Conservation (phyloP, 2,329 filamentous ascomycete genomes). For the Proliferodiscus dingleyae region DNA sequence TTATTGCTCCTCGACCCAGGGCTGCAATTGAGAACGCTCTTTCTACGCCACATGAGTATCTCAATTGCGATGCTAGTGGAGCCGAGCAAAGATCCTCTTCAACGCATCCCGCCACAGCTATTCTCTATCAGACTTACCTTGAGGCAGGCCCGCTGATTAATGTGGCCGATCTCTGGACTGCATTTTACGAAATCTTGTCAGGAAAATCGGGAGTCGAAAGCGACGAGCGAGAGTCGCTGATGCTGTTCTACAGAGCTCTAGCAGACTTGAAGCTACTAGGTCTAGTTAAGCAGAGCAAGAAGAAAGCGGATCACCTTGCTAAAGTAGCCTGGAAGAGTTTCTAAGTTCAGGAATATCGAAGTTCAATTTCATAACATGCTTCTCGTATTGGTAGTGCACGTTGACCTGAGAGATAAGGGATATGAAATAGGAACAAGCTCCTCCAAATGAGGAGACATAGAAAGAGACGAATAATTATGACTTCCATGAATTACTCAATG, state of each 20-base stretch:
- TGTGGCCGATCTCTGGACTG: slow-evolving; percentile 72
- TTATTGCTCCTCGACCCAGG: slow-evolving; percentile 71
- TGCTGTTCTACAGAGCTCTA: slow-evolving; percentile 78
- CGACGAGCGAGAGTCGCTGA: slow-evolving; percentile 54
- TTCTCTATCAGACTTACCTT: slow-evolving; percentile 74
- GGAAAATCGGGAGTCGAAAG: slow-evolving; percentile 33
- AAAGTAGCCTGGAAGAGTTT: slow-evolving; percentile 80
- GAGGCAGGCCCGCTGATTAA: slow-evolving; percentile 76
- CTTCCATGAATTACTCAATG: slow-evolving; percentile 1
- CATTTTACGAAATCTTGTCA: slow-evolving; percentile 60
- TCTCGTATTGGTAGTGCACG: neutral
- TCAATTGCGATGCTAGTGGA: slow-evolving; percentile 67
- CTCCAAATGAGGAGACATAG: neutral
- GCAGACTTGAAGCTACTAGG: slow-evolving; percentile 83
- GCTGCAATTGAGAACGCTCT: slow-evolving; percentile 67
- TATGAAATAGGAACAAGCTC: neutral
- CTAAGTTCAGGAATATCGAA: slow-evolving; percentile 28
- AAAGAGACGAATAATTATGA: too few relatives aligned
- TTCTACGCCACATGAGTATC: slow-evolving; percentile 68
- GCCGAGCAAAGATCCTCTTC: slow-evolving; percentile 46
- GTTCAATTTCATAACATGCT: neutral
- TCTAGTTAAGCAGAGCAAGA: slow-evolving; percentile 82
- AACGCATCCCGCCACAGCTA: slow-evolving; percentile 64
- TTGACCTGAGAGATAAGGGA: too few relatives aligned
- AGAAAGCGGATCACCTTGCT: slow-evolving; percentile 86